Evolutionary conservation across 352 stramenopile species (phyloP), one percentile per base, ranked within the genome.

Genomic region (Phytophthora crassamura): DNA sequence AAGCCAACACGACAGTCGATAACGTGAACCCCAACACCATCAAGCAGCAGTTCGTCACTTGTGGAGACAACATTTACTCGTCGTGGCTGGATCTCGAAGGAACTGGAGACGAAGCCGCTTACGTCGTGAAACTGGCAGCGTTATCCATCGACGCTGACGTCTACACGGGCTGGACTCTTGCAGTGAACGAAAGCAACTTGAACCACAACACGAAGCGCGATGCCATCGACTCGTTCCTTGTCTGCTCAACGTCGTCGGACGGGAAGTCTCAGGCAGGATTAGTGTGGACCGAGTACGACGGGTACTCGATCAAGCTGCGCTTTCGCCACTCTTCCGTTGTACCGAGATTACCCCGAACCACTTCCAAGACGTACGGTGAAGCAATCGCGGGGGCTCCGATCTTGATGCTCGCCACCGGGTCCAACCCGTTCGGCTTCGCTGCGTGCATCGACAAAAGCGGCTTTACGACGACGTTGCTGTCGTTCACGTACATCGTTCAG

Each of bases 231-330:
- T 64, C 69, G 0, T 49, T 63, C 5, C 48, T 91, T 0, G 48
- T 89, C 3, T 94, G 85, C 33, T 77, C 75, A 0, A 73, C 61
- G 2, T 41, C 54, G 6, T 60, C 50, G 0, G 50, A 60, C 25
- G 40, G 49, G 4, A 52, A 36, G 2, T 12, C 57, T 40, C 52
- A 57, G 5, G 59, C 78, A 2, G 85, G 80, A 5, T 11, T 91
- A 7, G 35, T 89, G 6, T 94, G 85, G 85, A 92, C 81, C 0
- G 85, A 94, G 36, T 92, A 84, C 36, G 83, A 94, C 39, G 85
- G 83, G 0, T 76, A 86, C 22, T 77, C 81, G 2, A 76, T 82
- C 7, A 92, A 94, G 36, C 41, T 91, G 14, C 81, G 82, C 15
- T 75, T 91, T 43, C 74, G 80, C 0, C 83, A 91, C 42, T 59